A percentile compares a stretch with the other conserved stretches of the same genome.
These are phyloP conservation scores for Eucommia ulmoides DNA, from an alignment of 257 asterid genomes.

Conservation along the genomic window DNA sequence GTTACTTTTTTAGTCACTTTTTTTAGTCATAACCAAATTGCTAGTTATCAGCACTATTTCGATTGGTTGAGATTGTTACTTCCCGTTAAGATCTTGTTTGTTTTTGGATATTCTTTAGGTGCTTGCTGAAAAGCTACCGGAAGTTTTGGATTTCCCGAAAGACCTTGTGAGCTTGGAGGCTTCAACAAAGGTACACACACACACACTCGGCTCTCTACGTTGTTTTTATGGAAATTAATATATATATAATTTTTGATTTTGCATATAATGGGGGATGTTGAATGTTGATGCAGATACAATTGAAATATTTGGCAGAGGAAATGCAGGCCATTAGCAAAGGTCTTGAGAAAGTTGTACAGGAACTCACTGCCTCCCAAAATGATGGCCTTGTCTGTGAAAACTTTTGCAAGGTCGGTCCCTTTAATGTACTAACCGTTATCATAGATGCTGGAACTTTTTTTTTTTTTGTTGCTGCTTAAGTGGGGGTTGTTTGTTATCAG, in stretches of 20 bases:
- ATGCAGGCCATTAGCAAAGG: constrained; percentile 80
- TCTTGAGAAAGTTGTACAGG: constrained; percentile 55
- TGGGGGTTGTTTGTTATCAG: no score
- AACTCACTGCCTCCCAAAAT: constrained; percentile 54
- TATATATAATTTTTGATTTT: constrained; percentile 6
- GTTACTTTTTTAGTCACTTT: no score
- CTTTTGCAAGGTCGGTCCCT: constrained; percentile 46
- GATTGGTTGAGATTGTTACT: no score
- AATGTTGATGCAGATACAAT: constrained; percentile 46
- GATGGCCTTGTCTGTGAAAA: constrained; percentile 57
- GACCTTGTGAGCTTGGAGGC: constrained; percentile 66
- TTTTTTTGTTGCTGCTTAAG: no score
- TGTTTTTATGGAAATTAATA: background rate
- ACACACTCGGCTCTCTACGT: no score
- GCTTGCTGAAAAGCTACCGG: constrained; percentile 65
- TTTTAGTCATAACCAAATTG: no score
- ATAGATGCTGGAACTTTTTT: no score
- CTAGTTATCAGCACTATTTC: no score
- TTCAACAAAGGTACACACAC: constrained; percentile 58
- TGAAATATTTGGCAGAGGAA: constrained; percentile 81
- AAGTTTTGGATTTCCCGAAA: constrained; percentile 53
- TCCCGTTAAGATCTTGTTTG: background rate
- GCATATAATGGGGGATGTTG: background rate
- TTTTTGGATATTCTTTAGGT: constrained; percentile 26
- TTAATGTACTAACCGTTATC: no score